Evolutionary conservation across 1,284 basidiomycete species (phyloP).

Genomic region (Flammula alnicola): DNA sequence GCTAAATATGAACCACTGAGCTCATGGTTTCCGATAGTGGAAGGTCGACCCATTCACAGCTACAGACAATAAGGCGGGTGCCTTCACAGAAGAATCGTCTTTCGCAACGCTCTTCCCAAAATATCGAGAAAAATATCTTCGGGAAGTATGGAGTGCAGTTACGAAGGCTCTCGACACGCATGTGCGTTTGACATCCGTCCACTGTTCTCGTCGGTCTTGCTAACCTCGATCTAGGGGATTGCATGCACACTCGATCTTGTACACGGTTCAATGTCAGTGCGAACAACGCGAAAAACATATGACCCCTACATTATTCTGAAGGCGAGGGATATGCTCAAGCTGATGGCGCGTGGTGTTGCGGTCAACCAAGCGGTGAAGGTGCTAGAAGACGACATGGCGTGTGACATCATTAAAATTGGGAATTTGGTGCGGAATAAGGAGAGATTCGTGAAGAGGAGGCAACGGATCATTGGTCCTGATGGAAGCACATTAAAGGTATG

Average conservation of each 20-base stretch:
- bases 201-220: neutral
- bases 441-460: constrained; percentile 93
- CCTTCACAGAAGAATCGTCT: constrained; percentile 94
- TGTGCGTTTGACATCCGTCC: constrained; percentile 51
- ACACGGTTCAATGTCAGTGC: constrained; percentile 96
- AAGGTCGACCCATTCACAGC: constrained; percentile 82
- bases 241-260: constrained; percentile 94
- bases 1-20: neutral
- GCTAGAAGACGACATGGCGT: constrained; percentile 88
- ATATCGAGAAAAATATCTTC: constrained; percentile 96
- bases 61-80: constrained; percentile 78
- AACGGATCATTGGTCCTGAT: constrained; percentile 96
- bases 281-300: constrained; percentile 95
- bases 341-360: constrained; percentile 91
- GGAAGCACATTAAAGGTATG: constrained; percentile 93
- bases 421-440: constrained; percentile 96
- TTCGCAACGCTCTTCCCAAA: constrained; percentile 99
- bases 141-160: constrained; percentile 95
- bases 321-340: constrained; percentile 94
- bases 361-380: constrained; percentile 88
- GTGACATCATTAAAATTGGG: constrained; percentile 99
- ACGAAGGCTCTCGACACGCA: constrained; percentile 85
- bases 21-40: constrained; percentile 62
- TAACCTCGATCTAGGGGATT: constrained; percentile 64
- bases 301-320: constrained; percentile 98